A percentile compares a stretch with the other conserved stretches of the same genome.
phyloP scores from a whole-genome alignment of 2,329 filamentous ascomycete genomes.

The Fusarium cicatricum region DNA sequence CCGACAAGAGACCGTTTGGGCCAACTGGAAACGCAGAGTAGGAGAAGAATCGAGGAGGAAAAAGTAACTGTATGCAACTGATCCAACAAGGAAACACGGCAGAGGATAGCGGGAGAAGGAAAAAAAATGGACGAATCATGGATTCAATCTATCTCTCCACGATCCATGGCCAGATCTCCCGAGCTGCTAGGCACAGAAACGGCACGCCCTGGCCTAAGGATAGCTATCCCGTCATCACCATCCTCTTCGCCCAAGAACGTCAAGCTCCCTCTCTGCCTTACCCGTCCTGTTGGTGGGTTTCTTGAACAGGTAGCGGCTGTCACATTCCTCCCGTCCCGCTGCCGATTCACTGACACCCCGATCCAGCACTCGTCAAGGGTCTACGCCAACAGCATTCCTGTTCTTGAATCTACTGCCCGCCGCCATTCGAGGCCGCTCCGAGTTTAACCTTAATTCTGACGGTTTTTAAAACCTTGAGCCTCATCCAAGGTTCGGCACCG shows the following conservation, averaged over 20 bases:
- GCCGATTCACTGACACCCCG: slow-evolving; percentile 17
- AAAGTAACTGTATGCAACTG: not conserved
- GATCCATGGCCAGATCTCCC: slow-evolving; percentile 9
- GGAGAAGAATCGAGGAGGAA: not conserved
- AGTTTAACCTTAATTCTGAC: slow-evolving; percentile 31
- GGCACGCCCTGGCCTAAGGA: slow-evolving; percentile 12
- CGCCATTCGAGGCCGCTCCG: slow-evolving; percentile 26
- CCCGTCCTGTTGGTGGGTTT: slow-evolving; percentile 32
- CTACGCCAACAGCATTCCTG: slow-evolving; percentile 32
- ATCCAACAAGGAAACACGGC: not conserved
- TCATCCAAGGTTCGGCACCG: slow-evolving; percentile 34
- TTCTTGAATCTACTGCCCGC: slow-evolving; percentile 17
- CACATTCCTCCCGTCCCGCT: slow-evolving; percentile 36
- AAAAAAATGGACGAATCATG: slow-evolving; percentile 13
- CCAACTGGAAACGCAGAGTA: not conserved
- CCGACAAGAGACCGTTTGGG: not conserved
- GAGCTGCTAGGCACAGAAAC: slow-evolving; percentile 7
- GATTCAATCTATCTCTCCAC: not conserved
- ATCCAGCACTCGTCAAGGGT: slow-evolving; percentile 9
- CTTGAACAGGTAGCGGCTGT: slow-evolving; percentile 30
- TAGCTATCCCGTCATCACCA: slow-evolving; percentile 8
- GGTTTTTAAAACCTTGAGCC: slow-evolving; percentile 21
- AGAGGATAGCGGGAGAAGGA: too few relatives aligned
- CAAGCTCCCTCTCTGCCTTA: slow-evolving; percentile 23
- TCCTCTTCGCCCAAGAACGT: slow-evolving; percentile 11